These are phyloP conservation scores for Mortierella sp. DNA, from an alignment of 371 early-diverging fungal species.

Conservation along the genomic window DNA sequence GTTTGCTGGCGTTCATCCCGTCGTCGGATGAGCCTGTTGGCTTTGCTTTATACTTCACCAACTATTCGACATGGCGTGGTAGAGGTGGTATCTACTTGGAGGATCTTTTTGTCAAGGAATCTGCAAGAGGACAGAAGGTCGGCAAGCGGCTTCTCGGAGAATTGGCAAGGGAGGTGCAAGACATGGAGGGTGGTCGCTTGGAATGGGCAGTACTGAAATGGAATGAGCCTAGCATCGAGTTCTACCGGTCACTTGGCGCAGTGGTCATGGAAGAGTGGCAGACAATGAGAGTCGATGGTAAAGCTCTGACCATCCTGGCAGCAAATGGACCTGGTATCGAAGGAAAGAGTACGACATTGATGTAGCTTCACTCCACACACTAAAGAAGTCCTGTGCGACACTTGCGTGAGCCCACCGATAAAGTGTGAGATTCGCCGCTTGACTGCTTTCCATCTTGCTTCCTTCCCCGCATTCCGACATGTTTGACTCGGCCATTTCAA, in stretches of 20 bases:
- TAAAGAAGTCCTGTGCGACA: no score
- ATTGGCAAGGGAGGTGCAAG: slow-evolving; percentile 72
- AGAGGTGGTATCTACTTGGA: slow-evolving; percentile 86
- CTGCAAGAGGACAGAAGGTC: slow-evolving; percentile 76
- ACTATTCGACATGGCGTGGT: slow-evolving; percentile 82
- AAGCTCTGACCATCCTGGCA: slow-evolving; percentile 64
- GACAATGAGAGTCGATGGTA: slow-evolving; percentile 72
- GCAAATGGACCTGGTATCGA: slow-evolving; percentile 24
- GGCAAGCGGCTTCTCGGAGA: slow-evolving; percentile 76
- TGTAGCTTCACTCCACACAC: no score
- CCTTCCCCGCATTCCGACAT: no score
- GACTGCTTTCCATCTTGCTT: no score
- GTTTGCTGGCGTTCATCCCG: slow-evolving; percentile 53
- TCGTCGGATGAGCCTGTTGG: slow-evolving; percentile 67
- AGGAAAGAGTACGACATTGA: slow-evolving; percentile 39
- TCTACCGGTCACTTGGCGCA: slow-evolving; percentile 73
- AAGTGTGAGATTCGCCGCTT: no score
- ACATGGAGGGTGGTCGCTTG: slow-evolving; percentile 75
- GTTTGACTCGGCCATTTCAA: no score
- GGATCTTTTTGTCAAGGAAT: slow-evolving; percentile 78
- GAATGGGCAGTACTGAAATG: slow-evolving; percentile 87
- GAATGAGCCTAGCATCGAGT: slow-evolving; percentile 73
- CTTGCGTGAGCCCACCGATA: no score
- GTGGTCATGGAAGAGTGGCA: slow-evolving; percentile 74
- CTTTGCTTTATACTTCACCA: slow-evolving; percentile 85